Evolutionary conservation across 805 yeast genomes (phyloP).

Genomic region (Metschnikowia borealis): DNA sequence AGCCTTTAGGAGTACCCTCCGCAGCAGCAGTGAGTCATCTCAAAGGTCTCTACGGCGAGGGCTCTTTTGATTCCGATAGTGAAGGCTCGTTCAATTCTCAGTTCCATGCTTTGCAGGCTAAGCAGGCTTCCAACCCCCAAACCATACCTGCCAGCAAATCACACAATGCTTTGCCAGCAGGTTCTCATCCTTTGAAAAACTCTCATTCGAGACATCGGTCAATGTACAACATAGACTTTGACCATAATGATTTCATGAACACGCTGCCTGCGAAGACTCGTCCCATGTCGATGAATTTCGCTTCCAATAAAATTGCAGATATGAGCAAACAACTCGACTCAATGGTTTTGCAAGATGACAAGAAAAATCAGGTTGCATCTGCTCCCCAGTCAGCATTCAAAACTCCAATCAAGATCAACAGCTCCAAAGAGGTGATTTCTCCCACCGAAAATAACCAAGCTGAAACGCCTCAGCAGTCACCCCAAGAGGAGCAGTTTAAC

Average conservation of each 20-base stretch:
- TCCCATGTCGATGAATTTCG: slow-evolving; percentile 2
- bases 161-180: background rate
- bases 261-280: background rate
- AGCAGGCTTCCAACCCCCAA: background rate
- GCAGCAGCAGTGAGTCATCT: slow-evolving; percentile 30
- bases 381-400: background rate
- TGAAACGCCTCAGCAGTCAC: background rate
- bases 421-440: slow-evolving; percentile 1
- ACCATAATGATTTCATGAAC: slow-evolving; percentile 1
- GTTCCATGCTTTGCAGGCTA: slow-evolving; percentile 13
- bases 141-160: slow-evolving; percentile 4
- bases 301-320: background rate
- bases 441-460: background rate
- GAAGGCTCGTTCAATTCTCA: slow-evolving; percentile 24
- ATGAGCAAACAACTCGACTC: background rate
- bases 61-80: slow-evolving; percentile 31
- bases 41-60: slow-evolving; percentile 18
- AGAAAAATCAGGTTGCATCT: background rate
- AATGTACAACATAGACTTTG: slow-evolving; percentile 30
- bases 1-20: slow-evolving; percentile 37
- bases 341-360: background rate
- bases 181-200: slow-evolving; percentile 7
- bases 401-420: slow-evolving; percentile 4
- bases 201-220: slow-evolving; percentile 38
- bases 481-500: slow-evolving; percentile 6